phyloP scores from a whole-genome alignment of 2,329 filamentous ascomycete genomes.

The Penicillium sp. region DNA sequence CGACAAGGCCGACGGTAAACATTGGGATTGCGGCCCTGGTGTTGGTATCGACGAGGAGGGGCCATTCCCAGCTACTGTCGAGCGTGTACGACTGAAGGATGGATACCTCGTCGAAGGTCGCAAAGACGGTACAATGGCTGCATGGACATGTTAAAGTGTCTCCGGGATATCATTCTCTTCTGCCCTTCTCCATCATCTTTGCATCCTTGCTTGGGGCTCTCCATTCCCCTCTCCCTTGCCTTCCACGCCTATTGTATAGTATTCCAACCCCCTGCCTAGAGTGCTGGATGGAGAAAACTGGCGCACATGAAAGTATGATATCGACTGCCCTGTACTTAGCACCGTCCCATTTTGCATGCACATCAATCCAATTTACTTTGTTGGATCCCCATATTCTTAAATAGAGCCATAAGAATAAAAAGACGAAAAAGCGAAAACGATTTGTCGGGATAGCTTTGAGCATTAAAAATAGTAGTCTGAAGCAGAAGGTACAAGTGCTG shows the following conservation, averaged over 20 bases:
- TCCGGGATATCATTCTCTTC: not conserved
- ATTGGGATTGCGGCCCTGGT: conserved; percentile 94
- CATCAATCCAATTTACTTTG: not conserved
- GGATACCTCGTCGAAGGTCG: conserved; percentile 92
- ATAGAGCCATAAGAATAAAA: not conserved
- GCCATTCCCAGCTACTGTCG: conserved; percentile 67
- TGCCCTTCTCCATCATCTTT: not conserved
- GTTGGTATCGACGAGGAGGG: conserved; percentile 64
- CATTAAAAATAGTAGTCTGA: not conserved
- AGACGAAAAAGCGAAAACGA: no score
- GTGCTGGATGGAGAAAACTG: conserved; percentile 13
- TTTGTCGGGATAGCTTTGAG: not conserved
- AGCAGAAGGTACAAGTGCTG: not conserved
- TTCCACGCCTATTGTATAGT: conserved; percentile 24
- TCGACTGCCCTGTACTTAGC: conserved; percentile 11
- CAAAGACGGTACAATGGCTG: conserved; percentile 80
- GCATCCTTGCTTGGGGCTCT: conserved; percentile 6
- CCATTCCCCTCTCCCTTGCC: conserved; percentile 7
- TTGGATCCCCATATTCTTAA: not conserved
- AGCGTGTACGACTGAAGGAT: conserved; percentile 86
- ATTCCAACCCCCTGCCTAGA: conserved; percentile 22
- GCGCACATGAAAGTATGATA: conserved; percentile 11
- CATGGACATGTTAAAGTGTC: conserved; percentile 71
- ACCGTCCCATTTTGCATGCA: not conserved
- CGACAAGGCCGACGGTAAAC: conserved; percentile 91